Base-by-base conservation (phyloP, 2,329 filamentous ascomycete species). In the Talaromyces sp. region DNA sequence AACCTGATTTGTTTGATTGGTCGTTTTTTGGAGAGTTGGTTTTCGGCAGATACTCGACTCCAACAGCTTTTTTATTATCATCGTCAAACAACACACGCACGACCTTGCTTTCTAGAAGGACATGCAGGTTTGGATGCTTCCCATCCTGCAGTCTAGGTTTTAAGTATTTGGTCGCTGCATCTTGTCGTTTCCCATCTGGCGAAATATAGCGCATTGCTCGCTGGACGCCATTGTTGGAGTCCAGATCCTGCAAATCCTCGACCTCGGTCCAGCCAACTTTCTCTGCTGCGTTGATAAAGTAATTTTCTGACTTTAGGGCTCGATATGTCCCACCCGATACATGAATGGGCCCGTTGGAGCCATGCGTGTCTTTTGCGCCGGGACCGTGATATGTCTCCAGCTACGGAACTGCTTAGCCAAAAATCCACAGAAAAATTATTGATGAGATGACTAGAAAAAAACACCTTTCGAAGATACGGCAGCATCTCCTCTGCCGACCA, bases 401-500 rank as follows among this genome's bases (percentile, higher is more conserved):
- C 52, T 54, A 54, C 25, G 25, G 11, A 40, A 9, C 8, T 28
- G 13, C 15, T 39, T 40, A 41, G 51, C 2, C 2, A 53, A 22
- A 37, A 28, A 28, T 4, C 25, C 25, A 28, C 25, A 28, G 25
- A 28, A 28, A n/a, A 7, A 28, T 28, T 28, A 28, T 28, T 28
- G 25, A 28, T 28, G 25, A 28, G 25, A 28, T 28, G 25, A 28
- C 25, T 28, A 28, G 25, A 7, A 28, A n/a, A 17, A 56, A 3
- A 13, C 25, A 57, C 54, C 36, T 57, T 51, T 40, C 36, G 28
- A 8, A 57, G 22, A 19, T 41, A 57, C 9, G 45, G 17, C 15
- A 57, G 19, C 54, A 57, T 57, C 8, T 57, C 54, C n/a, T 57
- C 46, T 2, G 46, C 37, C 1, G 55, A 52, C 55, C 55, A 57